Base-by-base conservation (phyloP, 768 basidiomycete species). In the Cystobasidium ongulense region DNA sequence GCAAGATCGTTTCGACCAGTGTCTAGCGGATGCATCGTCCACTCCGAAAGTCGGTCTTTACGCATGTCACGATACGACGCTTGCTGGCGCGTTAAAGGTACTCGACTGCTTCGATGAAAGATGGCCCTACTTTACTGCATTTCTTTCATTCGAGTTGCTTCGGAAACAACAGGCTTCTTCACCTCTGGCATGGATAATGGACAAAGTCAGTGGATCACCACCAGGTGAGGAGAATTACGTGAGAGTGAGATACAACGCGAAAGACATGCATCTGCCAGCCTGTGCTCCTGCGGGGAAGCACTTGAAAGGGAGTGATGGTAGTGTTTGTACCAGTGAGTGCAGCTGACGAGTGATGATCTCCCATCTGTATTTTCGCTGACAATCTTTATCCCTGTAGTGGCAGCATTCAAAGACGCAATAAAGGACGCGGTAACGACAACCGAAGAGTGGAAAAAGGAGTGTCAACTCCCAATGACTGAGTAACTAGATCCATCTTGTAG, bases 1-100 rank as follows among this genome's bases (percentile, higher is more conserved):
- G 46, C 81, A 84, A n/a, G 87, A 86, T 77, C 88, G 91, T 86
- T 83, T 86, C 70, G 79, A 80, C 53, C 80, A 83, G 10, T 77
- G 82, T n/a, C 63, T 76, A 23, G 5, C 4, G 33, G 84, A 82
- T 10, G 80, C 81, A 10, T 77, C 81, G 2, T 85, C 88, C 74
- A 84, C 86, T 11, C 78, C 87, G 67, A 88, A 87, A 78, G 82
- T 91, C 35, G 85, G 89, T 3, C 84, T 91, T 27, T 77, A 79
- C 31, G 78, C 77, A 18, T 80, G 77, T 41, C 80, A 81, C 76
- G 81, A 80, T 50, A 80, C 80, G 11, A 77, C 76, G 27, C 52
- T 80, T 1, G 79, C 76, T 0, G 79, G 77, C 1, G 76, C 79
- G 41, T 29, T 80, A 53, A 73, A 68, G 5, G 74, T 72, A 10